These are phyloP conservation scores for Drosera spatulata DNA, from an alignment of 179 eudicot species.

Conservation along the genomic window DNA sequence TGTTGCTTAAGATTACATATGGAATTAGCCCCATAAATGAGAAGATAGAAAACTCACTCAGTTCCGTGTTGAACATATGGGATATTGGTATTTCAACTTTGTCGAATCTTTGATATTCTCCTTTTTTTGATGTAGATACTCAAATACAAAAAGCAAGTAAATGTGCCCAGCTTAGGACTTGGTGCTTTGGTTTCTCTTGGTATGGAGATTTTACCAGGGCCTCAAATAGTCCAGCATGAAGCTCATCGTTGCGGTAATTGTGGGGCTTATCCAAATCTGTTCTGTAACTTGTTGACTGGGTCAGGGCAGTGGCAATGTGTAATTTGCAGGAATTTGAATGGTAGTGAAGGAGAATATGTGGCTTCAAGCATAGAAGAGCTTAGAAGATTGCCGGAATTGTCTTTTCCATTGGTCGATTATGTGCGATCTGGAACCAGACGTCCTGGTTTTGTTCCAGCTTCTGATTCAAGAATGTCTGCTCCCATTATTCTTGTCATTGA, in stretches of 20 bases:
- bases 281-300: constrained; percentile 68
- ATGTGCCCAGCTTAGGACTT: constrained; percentile 72
- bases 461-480: constrained; percentile 75
- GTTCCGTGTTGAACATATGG: too few relatives aligned
- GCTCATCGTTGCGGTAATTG: constrained; percentile 87
- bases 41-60: too few relatives aligned
- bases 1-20: too few relatives aligned
- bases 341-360: constrained; percentile 83
- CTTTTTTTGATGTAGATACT: constrained; percentile 37
- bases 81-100: neutral
- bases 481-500: constrained; percentile 76
- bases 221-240: constrained; percentile 80
- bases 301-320: constrained; percentile 98
- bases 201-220: constrained; percentile 59
- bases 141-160: constrained; percentile 72
- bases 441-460: constrained; percentile 70
- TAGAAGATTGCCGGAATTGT: constrained; percentile 58
- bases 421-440: constrained; percentile 53
- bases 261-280: constrained; percentile 82
- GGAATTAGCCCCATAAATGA: too few relatives aligned
- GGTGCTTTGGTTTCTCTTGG: constrained; percentile 86
- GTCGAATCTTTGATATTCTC: neutral
- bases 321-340: constrained; percentile 66
- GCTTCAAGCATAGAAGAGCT: constrained; percentile 78
- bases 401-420: constrained; percentile 68